Evolutionary conservation across 225 moss, liverwort and hornwort species (phyloP).

Genomic region (Polytrichum commune): DNA sequence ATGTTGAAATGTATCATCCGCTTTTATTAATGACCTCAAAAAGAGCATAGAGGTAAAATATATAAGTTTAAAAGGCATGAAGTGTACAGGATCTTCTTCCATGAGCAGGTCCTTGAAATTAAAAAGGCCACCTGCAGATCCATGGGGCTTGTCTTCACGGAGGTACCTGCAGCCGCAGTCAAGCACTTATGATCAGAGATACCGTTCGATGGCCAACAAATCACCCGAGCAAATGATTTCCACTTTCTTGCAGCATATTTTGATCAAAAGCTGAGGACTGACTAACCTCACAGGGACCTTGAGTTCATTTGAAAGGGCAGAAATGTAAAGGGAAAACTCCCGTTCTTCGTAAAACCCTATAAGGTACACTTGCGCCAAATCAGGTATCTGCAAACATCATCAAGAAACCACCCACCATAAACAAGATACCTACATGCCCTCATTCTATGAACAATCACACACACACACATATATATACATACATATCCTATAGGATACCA

Average conservation of each 20-base stretch:
- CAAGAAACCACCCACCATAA: too few species aligned
- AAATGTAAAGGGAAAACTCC: conserved; percentile 90
- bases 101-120: conserved; percentile 80
- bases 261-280: not conserved
- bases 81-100: conserved; percentile 82
- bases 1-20: too few species aligned
- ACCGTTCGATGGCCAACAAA: too few species aligned
- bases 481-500: too few species aligned
- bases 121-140: conserved; percentile 97
- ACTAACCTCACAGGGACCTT: conserved; percentile 90
- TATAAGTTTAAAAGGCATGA: too few species aligned
- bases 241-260: too few species aligned
- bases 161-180: conserved; percentile 57
- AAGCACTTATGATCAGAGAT: not conserved
- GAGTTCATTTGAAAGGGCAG: conserved; percentile 90
- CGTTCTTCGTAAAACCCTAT: conserved; percentile 94
- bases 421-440: too few species aligned
- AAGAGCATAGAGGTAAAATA: too few species aligned
- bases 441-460: too few species aligned
- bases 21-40: too few species aligned
- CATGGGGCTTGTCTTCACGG: conserved; percentile 96
- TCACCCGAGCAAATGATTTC: too few species aligned
- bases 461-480: too few species aligned
- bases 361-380: conserved; percentile 86
- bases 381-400: conserved; percentile 66